phyloP scores from a whole-genome alignment of 352 stramenopile species.

The Globisporangium parvum region DNA sequence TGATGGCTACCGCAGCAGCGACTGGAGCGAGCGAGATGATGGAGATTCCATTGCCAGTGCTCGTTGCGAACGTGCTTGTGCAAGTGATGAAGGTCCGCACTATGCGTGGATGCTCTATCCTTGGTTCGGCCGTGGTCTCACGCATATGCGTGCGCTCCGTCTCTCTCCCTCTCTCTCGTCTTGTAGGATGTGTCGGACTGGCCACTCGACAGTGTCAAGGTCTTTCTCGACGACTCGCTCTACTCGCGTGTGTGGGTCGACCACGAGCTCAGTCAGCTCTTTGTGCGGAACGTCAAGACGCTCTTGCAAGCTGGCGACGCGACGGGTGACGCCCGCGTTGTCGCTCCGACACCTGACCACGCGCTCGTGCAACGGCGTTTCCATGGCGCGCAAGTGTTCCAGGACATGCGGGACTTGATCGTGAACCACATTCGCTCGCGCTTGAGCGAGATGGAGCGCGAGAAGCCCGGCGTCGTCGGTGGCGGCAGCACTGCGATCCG shows the following conservation, averaged over 20 bases:
- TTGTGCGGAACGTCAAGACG: constrained; percentile 79
- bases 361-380: constrained; percentile 37
- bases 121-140: neutral
- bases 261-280: constrained; percentile 69
- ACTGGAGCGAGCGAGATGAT: constrained; percentile 24
- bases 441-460: constrained; percentile 64
- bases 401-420: constrained; percentile 55
- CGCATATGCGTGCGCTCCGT: neutral
- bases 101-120: no score
- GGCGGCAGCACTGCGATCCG: constrained; percentile 50
- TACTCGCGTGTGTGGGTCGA: constrained; percentile 80
- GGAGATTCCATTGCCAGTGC: constrained; percentile 60
- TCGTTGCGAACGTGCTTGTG: constrained; percentile 68
- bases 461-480: constrained; percentile 24
- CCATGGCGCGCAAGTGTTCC: constrained; percentile 28
- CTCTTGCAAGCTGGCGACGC: constrained; percentile 27
- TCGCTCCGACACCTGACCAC: neutral
- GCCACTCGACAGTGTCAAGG: constrained; percentile 80
- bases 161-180: no score
- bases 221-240: constrained; percentile 83
- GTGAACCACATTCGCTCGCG: constrained; percentile 66
- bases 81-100: constrained; percentile 49
- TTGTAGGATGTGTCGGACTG: constrained; percentile 41
- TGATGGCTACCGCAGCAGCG: neutral
- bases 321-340: constrained; percentile 5